Conservation (phyloP, 371 early-diverging fungal species). For the Saksenaea vasiformis region DNA sequence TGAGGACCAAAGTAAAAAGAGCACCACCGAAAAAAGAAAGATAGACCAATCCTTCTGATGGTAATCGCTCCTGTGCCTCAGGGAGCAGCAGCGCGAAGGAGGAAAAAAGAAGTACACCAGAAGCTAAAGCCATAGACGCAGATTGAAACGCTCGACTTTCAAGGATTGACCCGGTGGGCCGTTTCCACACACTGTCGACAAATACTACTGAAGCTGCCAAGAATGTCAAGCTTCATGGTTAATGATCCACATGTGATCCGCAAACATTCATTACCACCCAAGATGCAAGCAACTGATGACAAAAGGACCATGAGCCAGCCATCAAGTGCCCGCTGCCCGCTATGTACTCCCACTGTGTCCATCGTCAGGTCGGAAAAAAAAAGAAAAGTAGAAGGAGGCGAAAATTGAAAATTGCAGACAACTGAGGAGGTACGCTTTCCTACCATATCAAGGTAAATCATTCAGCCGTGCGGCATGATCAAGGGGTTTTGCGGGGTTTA, state of each 20-base stretch:
- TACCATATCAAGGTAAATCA: neutral
- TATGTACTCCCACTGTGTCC: neutral
- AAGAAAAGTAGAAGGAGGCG: neutral
- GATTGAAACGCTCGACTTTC: slow-evolving; percentile 34
- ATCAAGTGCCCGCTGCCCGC: slow-evolving; percentile 5
- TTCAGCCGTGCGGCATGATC: neutral
- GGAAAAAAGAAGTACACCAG: slow-evolving; percentile 45
- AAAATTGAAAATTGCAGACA: neutral
- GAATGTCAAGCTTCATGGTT: neutral
- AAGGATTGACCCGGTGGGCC: slow-evolving; percentile 14
- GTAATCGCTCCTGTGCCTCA: slow-evolving; percentile 28
- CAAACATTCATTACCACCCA: slow-evolving; percentile 28
- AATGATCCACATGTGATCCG: neutral
- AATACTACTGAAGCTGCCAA: slow-evolving; percentile 26
- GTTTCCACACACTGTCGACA: slow-evolving; percentile 10
- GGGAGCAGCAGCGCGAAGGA: slow-evolving; percentile 36
- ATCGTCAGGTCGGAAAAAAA: neutral
- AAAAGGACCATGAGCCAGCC: slow-evolving; percentile 36
- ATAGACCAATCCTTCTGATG: slow-evolving; percentile 20
- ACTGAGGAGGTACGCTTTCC: slow-evolving; percentile 3
- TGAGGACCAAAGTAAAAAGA: slow-evolving; percentile 31
- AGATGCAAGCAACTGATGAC: slow-evolving; percentile 38
- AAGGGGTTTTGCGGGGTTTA: neutral
- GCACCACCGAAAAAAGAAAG: slow-evolving; percentile 36
- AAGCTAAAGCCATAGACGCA: slow-evolving; percentile 38